Conservation (phyloP, 495 filamentous ascomycete species). For the Neurospora sp. region DNA sequence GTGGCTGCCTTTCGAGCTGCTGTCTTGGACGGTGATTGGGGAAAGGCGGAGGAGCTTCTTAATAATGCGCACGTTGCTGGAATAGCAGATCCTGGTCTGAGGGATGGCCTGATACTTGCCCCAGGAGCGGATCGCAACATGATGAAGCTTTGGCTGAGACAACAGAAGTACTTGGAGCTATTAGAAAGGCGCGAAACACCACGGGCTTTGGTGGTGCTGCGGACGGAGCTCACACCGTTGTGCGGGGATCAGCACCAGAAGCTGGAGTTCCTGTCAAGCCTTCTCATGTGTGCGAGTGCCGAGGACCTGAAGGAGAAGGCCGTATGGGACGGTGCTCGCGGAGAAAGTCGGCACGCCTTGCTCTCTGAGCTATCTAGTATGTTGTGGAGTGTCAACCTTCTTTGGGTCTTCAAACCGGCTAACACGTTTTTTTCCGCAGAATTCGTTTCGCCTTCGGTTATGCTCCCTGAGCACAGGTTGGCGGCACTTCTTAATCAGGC, state of each 20-base stretch:
- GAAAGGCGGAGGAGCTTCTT: conserved; percentile 71
- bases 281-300: conserved; percentile 75
- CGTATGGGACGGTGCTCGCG: conserved; percentile 78
- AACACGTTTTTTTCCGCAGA: conserved; percentile 31
- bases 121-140: conserved; percentile 33
- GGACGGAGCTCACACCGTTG: conserved; percentile 79
- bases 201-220: conserved; percentile 67
- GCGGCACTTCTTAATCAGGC: conserved; percentile 72
- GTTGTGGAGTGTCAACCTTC: conserved; percentile 15
- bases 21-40: conserved; percentile 74
- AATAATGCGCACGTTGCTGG: conserved; percentile 45
- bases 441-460: conserved; percentile 92
- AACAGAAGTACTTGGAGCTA: conserved; percentile 92
- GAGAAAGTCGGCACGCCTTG: conserved; percentile 62
- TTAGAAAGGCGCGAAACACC: conserved; percentile 66
- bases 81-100: background rate
- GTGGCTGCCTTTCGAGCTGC: conserved; percentile 79
- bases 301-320: conserved; percentile 77
- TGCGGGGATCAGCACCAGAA: conserved; percentile 60
- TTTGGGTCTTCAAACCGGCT: conserved; percentile 3
- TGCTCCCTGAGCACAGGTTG: conserved; percentile 94
- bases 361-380: conserved; percentile 77
- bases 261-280: conserved; percentile 75
- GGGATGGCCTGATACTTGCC: conserved; percentile 39
- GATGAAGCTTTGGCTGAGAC: conserved; percentile 64